Conservation (phyloP, 805 yeast species). For the Grigorovia yakushimaensis region DNA sequence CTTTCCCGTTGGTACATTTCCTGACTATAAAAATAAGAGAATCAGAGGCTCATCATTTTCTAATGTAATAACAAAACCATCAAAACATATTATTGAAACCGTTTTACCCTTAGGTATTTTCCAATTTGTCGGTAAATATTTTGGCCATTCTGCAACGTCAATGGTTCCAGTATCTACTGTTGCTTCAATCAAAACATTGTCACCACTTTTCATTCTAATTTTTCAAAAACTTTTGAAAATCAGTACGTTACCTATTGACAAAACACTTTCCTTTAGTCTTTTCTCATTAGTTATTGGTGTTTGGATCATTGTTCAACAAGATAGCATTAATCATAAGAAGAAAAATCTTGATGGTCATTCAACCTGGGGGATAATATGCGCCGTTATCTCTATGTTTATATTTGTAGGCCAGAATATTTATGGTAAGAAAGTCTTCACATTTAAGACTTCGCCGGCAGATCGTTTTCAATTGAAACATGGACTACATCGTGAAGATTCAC, state of each 20-base stretch:
- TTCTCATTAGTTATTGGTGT: constrained; percentile 21
- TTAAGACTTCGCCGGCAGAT: constrained; percentile 13
- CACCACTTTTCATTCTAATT: constrained; percentile 50
- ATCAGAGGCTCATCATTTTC: not conserved
- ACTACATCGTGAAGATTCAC: constrained; percentile 10
- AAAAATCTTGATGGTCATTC: constrained; percentile 9
- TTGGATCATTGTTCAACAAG: constrained; percentile 23
- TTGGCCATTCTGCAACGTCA: constrained; percentile 55
- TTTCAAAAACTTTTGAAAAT: constrained; percentile 38
- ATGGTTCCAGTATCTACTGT: constrained; percentile 59
- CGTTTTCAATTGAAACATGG: constrained; percentile 1
- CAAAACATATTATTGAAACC: constrained; percentile 35
- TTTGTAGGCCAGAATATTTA: constrained; percentile 83
- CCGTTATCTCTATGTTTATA: constrained; percentile 56
- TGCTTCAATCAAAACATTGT: constrained; percentile 57
- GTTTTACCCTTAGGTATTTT: constrained; percentile 57
- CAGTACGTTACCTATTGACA: constrained; percentile 10
- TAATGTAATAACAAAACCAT: constrained; percentile 23
- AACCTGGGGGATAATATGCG: constrained; percentile 52
- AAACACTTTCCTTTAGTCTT: constrained; percentile 16
- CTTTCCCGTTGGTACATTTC: constrained; percentile 51
- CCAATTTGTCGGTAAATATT: constrained; percentile 55
- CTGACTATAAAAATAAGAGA: constrained; percentile 26
- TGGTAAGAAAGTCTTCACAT: constrained; percentile 70
- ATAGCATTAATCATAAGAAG: constrained; percentile 7